Evolutionary conservation across 2,329 filamentous ascomycete genomes (phyloP).

Genomic region (Immersiporthe knoxdaviesiana): DNA sequence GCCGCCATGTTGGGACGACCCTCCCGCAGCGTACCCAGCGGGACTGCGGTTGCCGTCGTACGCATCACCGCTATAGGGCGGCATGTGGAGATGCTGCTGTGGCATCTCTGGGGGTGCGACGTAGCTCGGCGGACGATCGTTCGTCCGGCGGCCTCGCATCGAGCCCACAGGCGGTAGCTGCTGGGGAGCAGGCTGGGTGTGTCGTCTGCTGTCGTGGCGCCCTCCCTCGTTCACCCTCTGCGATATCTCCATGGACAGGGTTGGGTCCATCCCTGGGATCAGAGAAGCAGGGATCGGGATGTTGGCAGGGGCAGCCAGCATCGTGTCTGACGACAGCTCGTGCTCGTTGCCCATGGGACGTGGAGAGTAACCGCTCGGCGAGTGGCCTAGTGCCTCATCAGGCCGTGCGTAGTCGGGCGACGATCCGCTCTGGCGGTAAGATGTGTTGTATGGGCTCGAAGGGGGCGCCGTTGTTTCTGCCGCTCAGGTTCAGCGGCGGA

Average conservation of each 20-base stretch:
- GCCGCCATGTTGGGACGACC: constrained; percentile 40
- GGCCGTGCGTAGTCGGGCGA: constrained; percentile 36
- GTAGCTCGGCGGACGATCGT: constrained; percentile 38
- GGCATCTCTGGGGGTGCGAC: constrained; percentile 30
- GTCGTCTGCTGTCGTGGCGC: constrained; percentile 49
- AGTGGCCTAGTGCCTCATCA: constrained; percentile 31
- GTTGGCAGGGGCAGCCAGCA: constrained; percentile 32
- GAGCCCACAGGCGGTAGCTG: constrained; percentile 43
- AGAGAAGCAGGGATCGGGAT: constrained; percentile 57
- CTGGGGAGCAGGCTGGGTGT: constrained; percentile 41
- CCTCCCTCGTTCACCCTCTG: constrained; percentile 62
- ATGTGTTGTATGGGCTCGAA: constrained; percentile 34
- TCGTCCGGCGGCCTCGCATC: constrained; percentile 46
- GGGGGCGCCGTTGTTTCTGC: constrained; percentile 41
- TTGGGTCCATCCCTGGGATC: constrained; percentile 63
- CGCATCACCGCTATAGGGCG: constrained; percentile 35
- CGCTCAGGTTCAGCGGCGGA: constrained; percentile 49
- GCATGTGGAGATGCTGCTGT: constrained; percentile 39
- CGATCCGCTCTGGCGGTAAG: constrained; percentile 37
- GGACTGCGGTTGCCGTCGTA: constrained; percentile 46
- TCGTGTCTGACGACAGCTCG: constrained; percentile 45
- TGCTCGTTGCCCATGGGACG: constrained; percentile 33
- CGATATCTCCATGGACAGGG: constrained; percentile 58
- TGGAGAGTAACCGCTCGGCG: constrained; percentile 40
- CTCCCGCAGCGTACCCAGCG: constrained; percentile 44